Evolutionary conservation across 2,329 filamentous ascomycete genomes (phyloP), one percentile per base, ranked within the genome.

Genomic region (Hirsutella minnesotensis): DNA sequence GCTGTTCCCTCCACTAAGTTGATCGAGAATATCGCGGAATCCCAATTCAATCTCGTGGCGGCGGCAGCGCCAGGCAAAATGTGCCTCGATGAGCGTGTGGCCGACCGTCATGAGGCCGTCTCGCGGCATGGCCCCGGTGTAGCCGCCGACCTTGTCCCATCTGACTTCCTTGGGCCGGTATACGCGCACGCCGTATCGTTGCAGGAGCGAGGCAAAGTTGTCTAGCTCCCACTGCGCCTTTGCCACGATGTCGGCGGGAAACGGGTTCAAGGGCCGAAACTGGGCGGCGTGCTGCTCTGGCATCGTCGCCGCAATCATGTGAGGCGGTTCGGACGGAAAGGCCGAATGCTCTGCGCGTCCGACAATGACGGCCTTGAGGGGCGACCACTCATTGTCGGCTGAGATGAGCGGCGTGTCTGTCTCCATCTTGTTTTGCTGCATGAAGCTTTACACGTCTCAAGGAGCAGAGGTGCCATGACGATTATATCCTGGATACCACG

Each of bases 271-370:
- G 5, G 20, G 36, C 30, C 30, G 22, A 27, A 43, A 43, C 19
- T 43, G 16, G 29, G 18, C 41, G 19, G 22, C 12, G 20, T 43
- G 41, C 16, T 33, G 35, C 20, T 19, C 20, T 15, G 41, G 29
- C 41, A 43, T 44, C 13, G 42, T 44, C 5, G 42, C 38, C 3
- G 34, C 38, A 1, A 44, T 40, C 42, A 44, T 44, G n/a, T 40
- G 38, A 31, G 34, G 22, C 13, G 33, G 27, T 16, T 41, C 42
- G 9, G 42, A 38, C 3, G 42, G 42, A n/a, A 44, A 44, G 9
- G 42, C 38, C 5, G 38, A 44, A 13, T 40, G 24, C 27, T 44
- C 42, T 20, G 42, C 42, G 24, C 42, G 42, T 9, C 42, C 42
- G 4, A 44, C 42, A 19, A 41, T 40, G 38, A 44, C 42, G 31